Conservation (phyloP, 306 rosid species). For the Lagenaria siceraria region DNA sequence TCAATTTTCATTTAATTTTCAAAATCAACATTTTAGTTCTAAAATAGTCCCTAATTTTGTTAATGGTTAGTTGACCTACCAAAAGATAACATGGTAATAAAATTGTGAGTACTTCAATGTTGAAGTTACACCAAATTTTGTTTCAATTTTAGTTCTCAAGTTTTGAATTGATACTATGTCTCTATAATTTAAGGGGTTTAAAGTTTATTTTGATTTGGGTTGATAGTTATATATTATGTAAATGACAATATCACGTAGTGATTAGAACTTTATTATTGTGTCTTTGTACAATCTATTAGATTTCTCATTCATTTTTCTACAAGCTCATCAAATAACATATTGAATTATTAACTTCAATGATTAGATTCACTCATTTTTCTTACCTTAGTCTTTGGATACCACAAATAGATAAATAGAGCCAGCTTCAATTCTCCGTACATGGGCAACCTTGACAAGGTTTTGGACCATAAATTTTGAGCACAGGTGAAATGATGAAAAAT, state of each 20-base stretch:
- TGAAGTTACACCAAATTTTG: no score
- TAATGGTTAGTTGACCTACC: background rate
- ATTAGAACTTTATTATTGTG: background rate
- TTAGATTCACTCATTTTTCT: background rate
- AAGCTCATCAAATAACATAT: background rate
- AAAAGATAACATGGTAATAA: background rate
- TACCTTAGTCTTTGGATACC: constrained; percentile 85
- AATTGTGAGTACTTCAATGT: background rate
- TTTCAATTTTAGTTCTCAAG: background rate
- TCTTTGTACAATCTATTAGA: background rate
- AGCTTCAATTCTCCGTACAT: constrained; percentile 79
- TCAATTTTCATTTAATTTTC: background rate
- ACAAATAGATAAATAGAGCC: constrained; percentile 54
- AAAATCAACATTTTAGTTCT: background rate
- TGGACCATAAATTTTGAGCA: background rate
- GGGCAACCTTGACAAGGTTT: constrained; percentile 54
- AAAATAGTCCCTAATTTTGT: background rate
- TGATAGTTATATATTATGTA: no score
- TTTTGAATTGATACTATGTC: background rate
- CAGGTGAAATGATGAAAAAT: constrained; percentile 1
- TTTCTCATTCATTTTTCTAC: background rate
- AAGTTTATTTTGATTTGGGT: background rate
- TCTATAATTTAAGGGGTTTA: background rate
- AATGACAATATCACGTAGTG: background rate
- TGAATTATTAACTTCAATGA: background rate